Conservation (phyloP, 202 grass and related monocot genomes). For the Cymbopogon flexuosus region DNA sequence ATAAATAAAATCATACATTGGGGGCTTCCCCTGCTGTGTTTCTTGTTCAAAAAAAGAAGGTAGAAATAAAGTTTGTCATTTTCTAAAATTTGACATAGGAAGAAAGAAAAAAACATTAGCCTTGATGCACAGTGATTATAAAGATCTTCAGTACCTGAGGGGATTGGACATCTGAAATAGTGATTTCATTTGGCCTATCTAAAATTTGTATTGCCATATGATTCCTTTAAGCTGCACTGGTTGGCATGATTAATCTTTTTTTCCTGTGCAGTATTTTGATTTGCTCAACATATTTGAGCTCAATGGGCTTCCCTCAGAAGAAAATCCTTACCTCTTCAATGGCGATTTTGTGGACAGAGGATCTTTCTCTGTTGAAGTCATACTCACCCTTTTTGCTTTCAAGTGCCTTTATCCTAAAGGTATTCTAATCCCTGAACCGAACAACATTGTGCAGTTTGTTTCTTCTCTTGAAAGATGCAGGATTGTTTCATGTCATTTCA, state of each 20-base stretch:
- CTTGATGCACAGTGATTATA: not conserved
- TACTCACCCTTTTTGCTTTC: constrained; percentile 88
- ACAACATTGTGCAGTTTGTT: not conserved
- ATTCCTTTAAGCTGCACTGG: not conserved
- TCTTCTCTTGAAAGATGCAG: not conserved
- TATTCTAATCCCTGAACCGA: constrained; percentile 7
- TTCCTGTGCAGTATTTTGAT: constrained; percentile 74
- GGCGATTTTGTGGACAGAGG: constrained; percentile 97
- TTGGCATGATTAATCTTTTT: not conserved
- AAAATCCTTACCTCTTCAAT: constrained; percentile 96
- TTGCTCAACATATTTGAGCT: constrained; percentile 88
- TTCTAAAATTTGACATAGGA: not conserved
- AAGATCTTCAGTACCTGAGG: not conserved
- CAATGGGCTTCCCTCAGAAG: constrained; percentile 91
- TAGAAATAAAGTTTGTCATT: not conserved
- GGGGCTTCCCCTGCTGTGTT: too few relatives aligned
- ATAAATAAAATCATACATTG: too few relatives aligned
- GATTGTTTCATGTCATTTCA: not conserved
- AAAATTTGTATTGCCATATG: not conserved
- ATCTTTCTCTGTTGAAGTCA: constrained; percentile 93
- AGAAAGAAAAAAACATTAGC: not conserved
- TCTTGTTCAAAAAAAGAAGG: too few relatives aligned
- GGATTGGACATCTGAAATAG: not conserved
- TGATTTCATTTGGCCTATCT: not conserved
- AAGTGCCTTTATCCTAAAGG: constrained; percentile 86